phyloP scores from a whole-genome alignment of 768 basidiomycete species.

The Lepiota brunneoincarnata region DNA sequence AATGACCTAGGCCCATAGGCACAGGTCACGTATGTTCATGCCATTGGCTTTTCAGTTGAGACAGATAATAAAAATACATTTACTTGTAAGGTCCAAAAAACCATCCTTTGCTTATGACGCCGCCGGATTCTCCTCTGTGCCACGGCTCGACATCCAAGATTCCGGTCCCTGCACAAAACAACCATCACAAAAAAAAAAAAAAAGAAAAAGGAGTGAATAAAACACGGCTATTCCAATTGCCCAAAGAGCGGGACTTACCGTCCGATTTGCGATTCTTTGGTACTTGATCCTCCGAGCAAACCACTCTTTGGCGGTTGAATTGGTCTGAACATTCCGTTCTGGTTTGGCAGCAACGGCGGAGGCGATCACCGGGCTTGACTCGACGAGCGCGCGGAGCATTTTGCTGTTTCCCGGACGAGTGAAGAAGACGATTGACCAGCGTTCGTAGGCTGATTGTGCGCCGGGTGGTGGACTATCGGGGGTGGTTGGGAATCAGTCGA shows the following conservation, averaged over 20 bases:
- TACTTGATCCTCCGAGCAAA: constrained; percentile 41
- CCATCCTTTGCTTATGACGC: too few relatives aligned
- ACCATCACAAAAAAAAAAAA: not conserved
- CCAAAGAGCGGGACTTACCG: constrained; percentile 22
- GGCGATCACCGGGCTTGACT: constrained; percentile 50
- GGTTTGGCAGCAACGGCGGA: constrained; percentile 36
- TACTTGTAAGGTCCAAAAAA: not conserved
- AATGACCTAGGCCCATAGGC: too few relatives aligned
- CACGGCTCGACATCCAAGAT: constrained; percentile 46
- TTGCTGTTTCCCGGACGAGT: constrained; percentile 56
- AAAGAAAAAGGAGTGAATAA: not conserved
- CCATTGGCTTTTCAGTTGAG: too few relatives aligned
- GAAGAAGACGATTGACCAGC: constrained; percentile 73
- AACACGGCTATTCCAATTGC: not conserved
- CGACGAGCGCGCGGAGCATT: constrained; percentile 46
- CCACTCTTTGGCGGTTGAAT: constrained; percentile 40
- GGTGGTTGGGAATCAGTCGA: not conserved
- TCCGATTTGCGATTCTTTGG: constrained; percentile 42
- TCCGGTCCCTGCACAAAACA: constrained; percentile 32
- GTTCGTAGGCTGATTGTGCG: constrained; percentile 44
- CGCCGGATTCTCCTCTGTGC: constrained; percentile 30
- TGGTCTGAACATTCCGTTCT: constrained; percentile 35
- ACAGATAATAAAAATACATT: too few relatives aligned
- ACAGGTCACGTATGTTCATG: too few relatives aligned
- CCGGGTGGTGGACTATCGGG: constrained; percentile 53